These are phyloP conservation scores for Thraustotheca clavata DNA, from an alignment of 352 stramenopile genomes.

Conservation along the genomic window DNA sequence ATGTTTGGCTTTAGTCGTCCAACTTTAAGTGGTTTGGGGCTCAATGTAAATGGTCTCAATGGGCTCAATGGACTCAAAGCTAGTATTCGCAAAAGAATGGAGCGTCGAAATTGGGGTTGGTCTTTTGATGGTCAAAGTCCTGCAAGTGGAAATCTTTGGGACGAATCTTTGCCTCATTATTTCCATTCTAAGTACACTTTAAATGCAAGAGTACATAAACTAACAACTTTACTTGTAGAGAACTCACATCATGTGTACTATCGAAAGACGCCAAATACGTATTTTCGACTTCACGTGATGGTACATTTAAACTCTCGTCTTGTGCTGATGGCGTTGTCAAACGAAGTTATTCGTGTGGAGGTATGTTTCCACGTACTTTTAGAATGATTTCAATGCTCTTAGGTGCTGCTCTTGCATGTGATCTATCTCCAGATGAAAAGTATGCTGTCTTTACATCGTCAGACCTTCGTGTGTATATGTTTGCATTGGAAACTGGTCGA, in stretches of 20 bases:
- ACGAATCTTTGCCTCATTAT: constrained; percentile 28
- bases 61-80: constrained; percentile 69
- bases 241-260: constrained; percentile 55
- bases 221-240: constrained; percentile 21
- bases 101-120: constrained; percentile 63
- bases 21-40: constrained; percentile 37
- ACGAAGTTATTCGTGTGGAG: constrained; percentile 27
- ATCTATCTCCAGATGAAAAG: constrained; percentile 55
- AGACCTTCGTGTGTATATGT: constrained; percentile 73
- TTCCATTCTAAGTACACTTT: constrained; percentile 32
- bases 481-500: constrained; percentile 41
- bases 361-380: constrained; percentile 12
- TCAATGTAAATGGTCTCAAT: too few relatives aligned
- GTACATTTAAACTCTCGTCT: constrained; percentile 43
- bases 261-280: constrained; percentile 38
- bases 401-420: constrained; percentile 27
- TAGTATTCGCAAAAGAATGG: constrained; percentile 66
- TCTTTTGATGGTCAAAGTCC: constrained; percentile 29
- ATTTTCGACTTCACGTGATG: constrained; percentile 68
- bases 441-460: constrained; percentile 55
- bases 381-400: neutral
- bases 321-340: constrained; percentile 27
- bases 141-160: constrained; percentile 28
- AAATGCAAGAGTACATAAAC: constrained; percentile 3
- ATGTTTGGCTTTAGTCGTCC: constrained; percentile 62